Conservation (phyloP, 2,329 filamentous ascomycete species). For the Sporothrix inflata region DNA sequence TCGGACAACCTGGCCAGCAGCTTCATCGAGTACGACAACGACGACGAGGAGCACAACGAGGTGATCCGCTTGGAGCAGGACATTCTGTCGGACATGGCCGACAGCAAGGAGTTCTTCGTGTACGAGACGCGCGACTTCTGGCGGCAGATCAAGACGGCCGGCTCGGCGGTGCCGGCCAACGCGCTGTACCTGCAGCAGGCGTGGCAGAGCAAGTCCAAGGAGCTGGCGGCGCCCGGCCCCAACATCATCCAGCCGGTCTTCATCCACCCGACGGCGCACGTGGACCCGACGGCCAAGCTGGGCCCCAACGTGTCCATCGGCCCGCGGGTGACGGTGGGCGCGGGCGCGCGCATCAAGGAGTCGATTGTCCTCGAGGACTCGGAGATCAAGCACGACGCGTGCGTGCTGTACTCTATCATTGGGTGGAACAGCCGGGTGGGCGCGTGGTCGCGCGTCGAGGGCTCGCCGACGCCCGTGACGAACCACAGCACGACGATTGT, state of each 20-base stretch:
- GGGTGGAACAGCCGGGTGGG: slow-evolving; percentile 96
- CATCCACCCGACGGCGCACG: slow-evolving; percentile 87
- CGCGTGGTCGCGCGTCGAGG: slow-evolving; percentile 97
- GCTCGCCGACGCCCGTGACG: slow-evolving; percentile 81
- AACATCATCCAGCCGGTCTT: slow-evolving; percentile 92
- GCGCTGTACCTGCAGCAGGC: slow-evolving; percentile 96
- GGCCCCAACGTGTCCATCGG: slow-evolving; percentile 97
- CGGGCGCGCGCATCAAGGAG: slow-evolving; percentile 92
- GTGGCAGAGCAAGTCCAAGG: slow-evolving; percentile 77
- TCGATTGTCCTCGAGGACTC: slow-evolving; percentile 92
- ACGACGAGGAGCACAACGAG: slow-evolving; percentile 78
- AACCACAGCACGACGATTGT: slow-evolving; percentile 93
- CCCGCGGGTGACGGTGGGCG: slow-evolving; percentile 80
- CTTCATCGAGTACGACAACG: slow-evolving; percentile 56
- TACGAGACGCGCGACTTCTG: slow-evolving; percentile 99
- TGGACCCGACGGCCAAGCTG: slow-evolving; percentile 94
- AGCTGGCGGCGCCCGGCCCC: slow-evolving; percentile 80
- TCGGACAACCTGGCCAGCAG: slow-evolving; percentile 85
- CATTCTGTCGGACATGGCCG: slow-evolving; percentile 90
- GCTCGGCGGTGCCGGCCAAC: slow-evolving; percentile 94
- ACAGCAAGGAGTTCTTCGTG: slow-evolving; percentile 97
- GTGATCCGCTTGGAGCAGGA: slow-evolving; percentile 96
- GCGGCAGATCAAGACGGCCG: slow-evolving; percentile 99
- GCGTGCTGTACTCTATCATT: slow-evolving; percentile 92
- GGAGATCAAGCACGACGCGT: slow-evolving; percentile 96